Conservation (phyloP, 2,329 filamentous ascomycete species). For the Apiospora kogelbergensis region DNA sequence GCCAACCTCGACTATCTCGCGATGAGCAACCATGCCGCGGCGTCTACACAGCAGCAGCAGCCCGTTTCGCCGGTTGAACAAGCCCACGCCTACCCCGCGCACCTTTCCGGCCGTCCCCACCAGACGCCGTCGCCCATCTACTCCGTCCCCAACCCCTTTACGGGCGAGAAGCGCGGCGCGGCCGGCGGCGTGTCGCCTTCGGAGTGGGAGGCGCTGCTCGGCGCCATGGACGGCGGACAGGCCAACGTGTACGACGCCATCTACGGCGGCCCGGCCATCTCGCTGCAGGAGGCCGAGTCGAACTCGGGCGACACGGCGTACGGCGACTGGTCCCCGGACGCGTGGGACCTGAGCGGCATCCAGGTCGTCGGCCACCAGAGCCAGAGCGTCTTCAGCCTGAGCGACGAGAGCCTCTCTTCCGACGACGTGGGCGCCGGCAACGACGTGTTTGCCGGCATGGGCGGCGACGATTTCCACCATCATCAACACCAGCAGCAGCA, state of each 20-base stretch:
- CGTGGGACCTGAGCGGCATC: constrained; percentile 55
- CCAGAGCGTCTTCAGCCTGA: constrained; percentile 56
- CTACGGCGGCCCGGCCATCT: constrained; percentile 64
- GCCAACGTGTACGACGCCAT: constrained; percentile 85
- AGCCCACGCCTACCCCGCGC: constrained; percentile 37
- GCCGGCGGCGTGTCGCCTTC: constrained; percentile 53
- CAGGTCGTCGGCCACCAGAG: constrained; percentile 40
- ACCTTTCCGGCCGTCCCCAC: constrained; percentile 29
- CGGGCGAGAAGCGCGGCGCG: constrained; percentile 35
- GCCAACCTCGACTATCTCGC: constrained; percentile 62
- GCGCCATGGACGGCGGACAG: constrained; percentile 75
- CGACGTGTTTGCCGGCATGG: background rate
- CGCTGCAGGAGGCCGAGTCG: constrained; percentile 44
- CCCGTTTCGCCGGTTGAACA: constrained; percentile 51
- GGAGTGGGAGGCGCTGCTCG: constrained; percentile 82
- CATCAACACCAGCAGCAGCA: background rate
- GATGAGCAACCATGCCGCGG: constrained; percentile 27
- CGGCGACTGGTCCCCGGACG: constrained; percentile 55
- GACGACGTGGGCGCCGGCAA: constrained; percentile 49
- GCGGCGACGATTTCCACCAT: background rate
- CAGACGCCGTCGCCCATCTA: constrained; percentile 35
- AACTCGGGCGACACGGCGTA: constrained; percentile 28
- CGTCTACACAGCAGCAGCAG: constrained; percentile 41
- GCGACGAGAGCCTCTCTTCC: constrained; percentile 56
- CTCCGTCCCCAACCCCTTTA: constrained; percentile 28